A percentile compares a stretch with the other conserved stretches of the same genome.
These are phyloP conservation scores for Aspergillus cejpii DNA, from an alignment of 2,329 filamentous ascomycete species.

Conservation along the genomic window DNA sequence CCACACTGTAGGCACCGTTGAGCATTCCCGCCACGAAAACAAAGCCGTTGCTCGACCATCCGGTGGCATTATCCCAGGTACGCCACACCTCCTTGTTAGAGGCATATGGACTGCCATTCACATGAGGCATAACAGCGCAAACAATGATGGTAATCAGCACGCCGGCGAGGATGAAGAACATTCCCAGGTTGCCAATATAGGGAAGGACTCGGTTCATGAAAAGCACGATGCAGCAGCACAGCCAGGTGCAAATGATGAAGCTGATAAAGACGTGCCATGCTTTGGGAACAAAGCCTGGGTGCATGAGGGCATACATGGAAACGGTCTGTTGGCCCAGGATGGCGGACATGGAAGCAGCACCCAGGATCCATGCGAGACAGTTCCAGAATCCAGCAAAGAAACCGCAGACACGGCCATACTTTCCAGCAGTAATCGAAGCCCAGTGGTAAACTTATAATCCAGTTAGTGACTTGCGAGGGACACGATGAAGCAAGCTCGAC, in stretches of 20 bases:
- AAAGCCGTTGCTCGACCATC: slow-evolving; percentile 49
- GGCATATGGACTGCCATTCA: slow-evolving; percentile 40
- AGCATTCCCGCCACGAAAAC: slow-evolving; percentile 60
- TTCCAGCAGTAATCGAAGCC: slow-evolving; percentile 54
- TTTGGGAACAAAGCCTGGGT: slow-evolving; percentile 47
- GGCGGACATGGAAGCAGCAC: slow-evolving; percentile 52
- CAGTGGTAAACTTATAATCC: slow-evolving; percentile 52
- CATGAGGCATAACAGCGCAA: slow-evolving; percentile 48
- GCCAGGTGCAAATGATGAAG: slow-evolving; percentile 52
- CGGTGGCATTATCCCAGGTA: slow-evolving; percentile 47
- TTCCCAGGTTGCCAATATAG: slow-evolving; percentile 50
- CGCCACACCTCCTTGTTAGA: slow-evolving; percentile 51
- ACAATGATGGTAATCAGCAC: slow-evolving; percentile 51
- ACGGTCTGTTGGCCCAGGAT: slow-evolving; percentile 56
- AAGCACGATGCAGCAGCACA: slow-evolving; percentile 48
- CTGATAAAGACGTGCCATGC: slow-evolving; percentile 56
- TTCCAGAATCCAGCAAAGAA: slow-evolving; percentile 45
- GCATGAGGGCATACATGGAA: slow-evolving; percentile 55
- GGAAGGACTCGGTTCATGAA: slow-evolving; percentile 50
- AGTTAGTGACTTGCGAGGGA: neutral
- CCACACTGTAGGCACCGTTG: slow-evolving; percentile 63
- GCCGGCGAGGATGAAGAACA: slow-evolving; percentile 51
- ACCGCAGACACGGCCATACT: slow-evolving; percentile 48
- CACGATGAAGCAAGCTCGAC: slow-evolving; percentile 4
- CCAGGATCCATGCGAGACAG: slow-evolving; percentile 53